Conservation (phyloP, 129 eudicot genomes). For the Deinandra increscens region DNA sequence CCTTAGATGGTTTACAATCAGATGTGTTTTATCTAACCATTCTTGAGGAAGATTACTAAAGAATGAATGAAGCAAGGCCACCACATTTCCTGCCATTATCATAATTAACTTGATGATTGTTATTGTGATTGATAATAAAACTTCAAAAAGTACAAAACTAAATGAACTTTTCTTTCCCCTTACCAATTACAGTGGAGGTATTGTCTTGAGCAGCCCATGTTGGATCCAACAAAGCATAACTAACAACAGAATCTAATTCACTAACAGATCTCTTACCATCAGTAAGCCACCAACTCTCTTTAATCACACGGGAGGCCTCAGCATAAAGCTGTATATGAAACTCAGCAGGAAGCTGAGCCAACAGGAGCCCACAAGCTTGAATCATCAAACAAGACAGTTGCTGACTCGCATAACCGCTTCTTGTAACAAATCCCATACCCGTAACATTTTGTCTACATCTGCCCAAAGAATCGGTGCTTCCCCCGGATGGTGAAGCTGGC, state of each 20-base stretch:
- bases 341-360: slow-evolving; percentile 95
- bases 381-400: slow-evolving; percentile 93
- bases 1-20: slow-evolving; percentile 76
- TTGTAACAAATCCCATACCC: slow-evolving; percentile 70
- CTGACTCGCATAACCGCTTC: slow-evolving; percentile 93
- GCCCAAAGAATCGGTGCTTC: slow-evolving; percentile 88
- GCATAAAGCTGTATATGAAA: slow-evolving; percentile 81
- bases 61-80: slow-evolving; percentile 82
- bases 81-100: slow-evolving; percentile 65
- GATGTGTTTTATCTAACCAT: slow-evolving; percentile 96
- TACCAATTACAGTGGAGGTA: slow-evolving; percentile 95
- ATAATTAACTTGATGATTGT: slow-evolving; percentile 5
- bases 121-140: background rate
- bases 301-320: slow-evolving; percentile 86
- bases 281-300: slow-evolving; percentile 94
- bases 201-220: slow-evolving; percentile 99
- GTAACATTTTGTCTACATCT: slow-evolving; percentile 58
- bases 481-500: slow-evolving; percentile 98
- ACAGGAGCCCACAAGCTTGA: slow-evolving; percentile 91
- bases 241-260: slow-evolving; percentile 89
- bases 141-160: background rate
- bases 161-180: background rate
- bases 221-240: slow-evolving; percentile 95
- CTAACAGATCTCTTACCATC: slow-evolving; percentile 70
- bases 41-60: slow-evolving; percentile 92